phyloP scores from a whole-genome alignment of 2,329 filamentous ascomycete species.

The Talaromyces piceae region DNA sequence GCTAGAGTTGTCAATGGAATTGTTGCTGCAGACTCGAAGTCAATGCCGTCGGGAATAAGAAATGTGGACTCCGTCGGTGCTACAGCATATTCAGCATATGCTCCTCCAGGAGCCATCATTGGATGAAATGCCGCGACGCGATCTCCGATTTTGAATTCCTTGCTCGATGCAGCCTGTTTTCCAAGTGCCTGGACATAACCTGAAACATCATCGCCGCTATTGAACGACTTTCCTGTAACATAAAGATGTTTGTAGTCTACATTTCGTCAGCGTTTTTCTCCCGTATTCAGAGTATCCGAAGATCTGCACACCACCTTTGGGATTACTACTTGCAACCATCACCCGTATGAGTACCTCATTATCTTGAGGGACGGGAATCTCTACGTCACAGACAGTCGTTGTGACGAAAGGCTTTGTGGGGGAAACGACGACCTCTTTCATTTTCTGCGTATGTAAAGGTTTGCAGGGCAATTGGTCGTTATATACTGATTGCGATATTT shows the following conservation, averaged over 20 bases:
- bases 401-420: neutral
- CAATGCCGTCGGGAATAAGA: slow-evolving; percentile 42
- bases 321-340: slow-evolving; percentile 4
- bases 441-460: too few relatives aligned
- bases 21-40: slow-evolving; percentile 51
- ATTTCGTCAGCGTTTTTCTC: slow-evolving; percentile 47
- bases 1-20: slow-evolving; percentile 43
- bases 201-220: slow-evolving; percentile 45
- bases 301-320: slow-evolving; percentile 16
- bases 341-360: slow-evolving; percentile 4
- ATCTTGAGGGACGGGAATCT: neutral
- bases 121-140: slow-evolving; percentile 44
- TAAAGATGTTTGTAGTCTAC: neutral
- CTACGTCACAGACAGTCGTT: neutral
- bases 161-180: neutral
- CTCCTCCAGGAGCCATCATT: slow-evolving; percentile 44
- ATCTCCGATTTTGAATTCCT: slow-evolving; percentile 40
- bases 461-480: neutral
- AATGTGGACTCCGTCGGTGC: slow-evolving; percentile 48
- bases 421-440: slow-evolving; percentile 3
- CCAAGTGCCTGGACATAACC: slow-evolving; percentile 40
- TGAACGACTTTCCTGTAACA: slow-evolving; percentile 32
- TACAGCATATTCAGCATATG: slow-evolving; percentile 51
- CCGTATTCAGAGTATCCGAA: neutral
- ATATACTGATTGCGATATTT: too few relatives aligned